Evolutionary conservation across 169 alveolate species (phyloP), one percentile per base, ranked within the genome.

Genomic region (Pseudocohnilembus persalinus): DNA sequence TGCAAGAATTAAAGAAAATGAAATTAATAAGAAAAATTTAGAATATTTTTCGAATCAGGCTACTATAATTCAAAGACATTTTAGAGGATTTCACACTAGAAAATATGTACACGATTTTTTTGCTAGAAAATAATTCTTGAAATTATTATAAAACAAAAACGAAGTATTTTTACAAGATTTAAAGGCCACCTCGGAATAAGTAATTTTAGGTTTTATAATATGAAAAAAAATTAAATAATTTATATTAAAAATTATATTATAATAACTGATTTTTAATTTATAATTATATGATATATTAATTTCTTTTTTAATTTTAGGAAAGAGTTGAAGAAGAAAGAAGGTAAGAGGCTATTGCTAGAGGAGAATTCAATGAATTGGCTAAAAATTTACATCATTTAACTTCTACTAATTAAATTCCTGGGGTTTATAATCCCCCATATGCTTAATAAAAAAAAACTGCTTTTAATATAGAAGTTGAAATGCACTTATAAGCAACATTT

Each of bases 361-460:
- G 86, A 25, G 95, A 94, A 72, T 92, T 94, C 74, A 65, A 88
- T 29, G 85, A 94, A 86, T 83, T 94, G 28, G 96, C 96, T 31
- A 82, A 85, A 31, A 94, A 94, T 83, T 84, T 94, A 74, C 97
- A 94, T 88, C 97, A 94, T 87, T 87, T 94, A 76, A 74, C 90
- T 31, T 88, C 94, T 29, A 94, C 97, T 20, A 90, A 85, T 29
- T 92, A 92, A 65, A 88, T 91, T 72, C 97, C 96, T 31, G 97
- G 97, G n/a, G 94, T 94, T n/a, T 94, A 89, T 82, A 94, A 94
- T 77, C 92, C 97, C 28, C 97, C 97, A 6, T 94, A 90, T 88
- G 89, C 92, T 76, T 49, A 76, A 80, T 74, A 88, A 49, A 94
- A 90, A 65, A 96, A 96, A 31, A 88, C 91, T 77, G 95, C 94